Conservation (phyloP, 2,329 filamentous ascomycete genomes). For the Colletotrichum eleusines region DNA sequence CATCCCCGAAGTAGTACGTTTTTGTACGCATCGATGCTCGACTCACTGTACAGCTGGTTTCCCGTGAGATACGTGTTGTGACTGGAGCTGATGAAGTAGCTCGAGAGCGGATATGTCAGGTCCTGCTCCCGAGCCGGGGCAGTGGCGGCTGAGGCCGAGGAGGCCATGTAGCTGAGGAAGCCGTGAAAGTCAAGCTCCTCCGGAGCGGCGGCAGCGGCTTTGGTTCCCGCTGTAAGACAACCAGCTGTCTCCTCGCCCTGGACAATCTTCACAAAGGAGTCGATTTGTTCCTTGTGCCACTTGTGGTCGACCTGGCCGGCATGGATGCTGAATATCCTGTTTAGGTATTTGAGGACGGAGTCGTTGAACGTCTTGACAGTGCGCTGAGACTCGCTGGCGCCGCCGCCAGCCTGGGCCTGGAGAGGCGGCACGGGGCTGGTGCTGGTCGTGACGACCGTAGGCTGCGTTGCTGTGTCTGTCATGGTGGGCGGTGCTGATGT, state of each 20-base stretch:
- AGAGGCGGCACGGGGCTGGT: not conserved
- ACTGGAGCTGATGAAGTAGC: constrained; percentile 94
- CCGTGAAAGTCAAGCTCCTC: constrained; percentile 59
- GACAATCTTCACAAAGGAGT: constrained; percentile 59
- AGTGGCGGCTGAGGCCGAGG: constrained; percentile 57
- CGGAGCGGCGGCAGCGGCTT: constrained; percentile 42
- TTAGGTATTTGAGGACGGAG: constrained; percentile 57
- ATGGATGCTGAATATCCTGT: constrained; percentile 60
- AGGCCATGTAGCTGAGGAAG: constrained; percentile 70
- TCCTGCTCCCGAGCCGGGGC: constrained; percentile 58
- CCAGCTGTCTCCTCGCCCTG: constrained; percentile 54
- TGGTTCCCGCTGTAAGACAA: constrained; percentile 19
- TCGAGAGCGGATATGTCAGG: constrained; percentile 83
- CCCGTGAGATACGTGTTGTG: constrained; percentile 96
- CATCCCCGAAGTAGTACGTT: constrained; percentile 86
- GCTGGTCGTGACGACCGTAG: constrained; percentile 11
- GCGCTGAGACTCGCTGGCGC: constrained; percentile 57
- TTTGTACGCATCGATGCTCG: constrained; percentile 89
- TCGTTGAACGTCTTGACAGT: constrained; percentile 57
- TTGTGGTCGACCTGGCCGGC: constrained; percentile 53
- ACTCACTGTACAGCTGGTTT: constrained; percentile 87
- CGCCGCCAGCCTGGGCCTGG: constrained; percentile 59
- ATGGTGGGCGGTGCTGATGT: constrained; percentile 12
- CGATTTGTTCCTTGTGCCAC: constrained; percentile 61
- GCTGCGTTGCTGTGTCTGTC: constrained; percentile 22